These are phyloP conservation scores for Candida neerlandica DNA, from an alignment of 1,139 yeast genomes.

Conservation along the genomic window DNA sequence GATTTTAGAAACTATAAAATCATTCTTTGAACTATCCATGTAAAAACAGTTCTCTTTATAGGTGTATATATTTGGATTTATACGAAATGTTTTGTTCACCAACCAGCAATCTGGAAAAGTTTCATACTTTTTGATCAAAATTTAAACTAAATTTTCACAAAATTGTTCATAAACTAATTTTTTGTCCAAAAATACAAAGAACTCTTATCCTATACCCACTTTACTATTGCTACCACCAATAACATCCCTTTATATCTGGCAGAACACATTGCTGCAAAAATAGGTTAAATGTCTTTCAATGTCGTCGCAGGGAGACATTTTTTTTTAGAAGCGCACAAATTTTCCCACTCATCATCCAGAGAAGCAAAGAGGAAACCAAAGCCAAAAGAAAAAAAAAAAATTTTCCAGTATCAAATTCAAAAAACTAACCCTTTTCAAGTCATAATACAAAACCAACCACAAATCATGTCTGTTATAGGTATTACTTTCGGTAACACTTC, in stretches of 20 bases:
- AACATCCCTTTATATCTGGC: neutral
- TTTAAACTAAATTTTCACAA: too few species aligned
- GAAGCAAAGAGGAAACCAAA: neutral
- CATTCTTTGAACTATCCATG: too few species aligned
- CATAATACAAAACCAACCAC: neutral
- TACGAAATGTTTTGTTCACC: too few species aligned
- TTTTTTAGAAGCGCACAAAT: neutral
- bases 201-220: too few species aligned
- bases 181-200: too few species aligned
- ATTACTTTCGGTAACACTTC: slow-evolving; percentile 96
- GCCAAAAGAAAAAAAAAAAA: neutral
- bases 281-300: neutral
- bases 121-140: too few species aligned
- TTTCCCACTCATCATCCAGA: slow-evolving; percentile 2
- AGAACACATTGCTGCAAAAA: neutral
- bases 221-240: too few species aligned
- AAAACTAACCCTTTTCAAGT: neutral
- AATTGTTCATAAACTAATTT: too few species aligned
- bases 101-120: too few species aligned
- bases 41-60: too few species aligned
- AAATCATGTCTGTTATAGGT: slow-evolving; percentile 70
- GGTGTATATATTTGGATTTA: too few species aligned
- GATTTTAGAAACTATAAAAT: too few species aligned
- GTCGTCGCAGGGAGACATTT: neutral
- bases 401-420: slow-evolving; percentile 1